A percentile compares a stretch with the other conserved stretches of the same genome.
These are phyloP conservation scores for Darksidea phi DNA, from an alignment of 495 filamentous ascomycete genomes.

Conservation along the genomic window DNA sequence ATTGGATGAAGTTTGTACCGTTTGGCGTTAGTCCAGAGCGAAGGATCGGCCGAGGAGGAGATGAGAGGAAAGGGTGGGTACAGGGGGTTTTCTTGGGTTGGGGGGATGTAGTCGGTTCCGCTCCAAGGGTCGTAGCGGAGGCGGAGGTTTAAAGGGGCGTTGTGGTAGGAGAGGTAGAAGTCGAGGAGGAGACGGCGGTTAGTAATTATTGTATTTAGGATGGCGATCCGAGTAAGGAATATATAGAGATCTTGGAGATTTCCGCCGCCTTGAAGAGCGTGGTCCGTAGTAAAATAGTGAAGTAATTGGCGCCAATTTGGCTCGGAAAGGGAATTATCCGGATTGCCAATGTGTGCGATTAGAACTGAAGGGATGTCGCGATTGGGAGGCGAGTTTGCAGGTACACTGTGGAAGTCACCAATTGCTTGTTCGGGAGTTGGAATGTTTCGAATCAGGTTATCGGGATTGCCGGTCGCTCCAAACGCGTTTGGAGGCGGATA, in stretches of 20 bases:
- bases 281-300: neutral
- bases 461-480: neutral
- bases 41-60: slow-evolving; percentile 15
- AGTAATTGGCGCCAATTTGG: slow-evolving; percentile 5
- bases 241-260: slow-evolving; percentile 24
- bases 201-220: slow-evolving; percentile 14
- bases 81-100: neutral
- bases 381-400: neutral
- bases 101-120: neutral
- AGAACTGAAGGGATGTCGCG: slow-evolving; percentile 19
- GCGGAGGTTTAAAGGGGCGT: neutral
- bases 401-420: slow-evolving; percentile 11
- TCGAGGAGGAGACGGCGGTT: slow-evolving; percentile 1
- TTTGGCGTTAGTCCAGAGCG: slow-evolving; percentile 1
- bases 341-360: slow-evolving; percentile 3
- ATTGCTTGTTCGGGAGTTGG: neutral
- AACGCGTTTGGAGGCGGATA: no score
- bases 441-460: neutral
- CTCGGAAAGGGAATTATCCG: neutral
- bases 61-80: neutral
- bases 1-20: slow-evolving; percentile 2
- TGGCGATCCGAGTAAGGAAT: slow-evolving; percentile 5
- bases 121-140: slow-evolving; percentile 17
- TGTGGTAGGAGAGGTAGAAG: neutral
- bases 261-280: neutral